Conservation (phyloP, 345 rosid species). For the Eucalyptus victrix region DNA sequence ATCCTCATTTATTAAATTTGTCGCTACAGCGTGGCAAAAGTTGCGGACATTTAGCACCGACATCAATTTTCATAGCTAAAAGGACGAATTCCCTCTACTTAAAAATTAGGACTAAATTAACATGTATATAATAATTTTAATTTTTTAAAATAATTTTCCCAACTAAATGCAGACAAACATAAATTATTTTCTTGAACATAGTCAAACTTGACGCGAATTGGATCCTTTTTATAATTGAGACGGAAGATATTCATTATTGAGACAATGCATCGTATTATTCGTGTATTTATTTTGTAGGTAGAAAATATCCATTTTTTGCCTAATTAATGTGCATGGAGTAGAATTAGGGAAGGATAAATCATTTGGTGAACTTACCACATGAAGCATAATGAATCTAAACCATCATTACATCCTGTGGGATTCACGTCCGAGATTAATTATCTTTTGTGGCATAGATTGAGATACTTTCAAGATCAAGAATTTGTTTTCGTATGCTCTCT, state of each 20-base stretch:
- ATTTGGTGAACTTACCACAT: background rate
- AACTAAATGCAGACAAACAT: background rate
- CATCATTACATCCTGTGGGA: rapidly evolving
- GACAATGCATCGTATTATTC: background rate
- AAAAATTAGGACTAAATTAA: background rate
- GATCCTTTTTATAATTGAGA: background rate
- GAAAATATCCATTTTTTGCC: background rate
- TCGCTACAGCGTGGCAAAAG: background rate
- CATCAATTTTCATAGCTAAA: background rate
- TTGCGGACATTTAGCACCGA: background rate
- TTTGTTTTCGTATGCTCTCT: background rate
- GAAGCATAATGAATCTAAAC: background rate
- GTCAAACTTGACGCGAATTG: background rate
- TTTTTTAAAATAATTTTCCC: background rate
- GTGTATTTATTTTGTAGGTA: background rate
- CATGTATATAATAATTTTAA: background rate
- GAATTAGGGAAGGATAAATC: background rate
- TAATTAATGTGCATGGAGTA: background rate
- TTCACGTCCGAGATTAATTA: background rate
- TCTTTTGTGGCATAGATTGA: background rate
- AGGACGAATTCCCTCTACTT: background rate
- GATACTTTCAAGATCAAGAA: background rate
- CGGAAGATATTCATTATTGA: rapidly evolving
- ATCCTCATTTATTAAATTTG: background rate
- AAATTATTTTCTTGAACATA: background rate